Evolutionary conservation across 1,139 yeast species (phyloP).

Genomic region (Magnusiomyces tetraspermus): DNA sequence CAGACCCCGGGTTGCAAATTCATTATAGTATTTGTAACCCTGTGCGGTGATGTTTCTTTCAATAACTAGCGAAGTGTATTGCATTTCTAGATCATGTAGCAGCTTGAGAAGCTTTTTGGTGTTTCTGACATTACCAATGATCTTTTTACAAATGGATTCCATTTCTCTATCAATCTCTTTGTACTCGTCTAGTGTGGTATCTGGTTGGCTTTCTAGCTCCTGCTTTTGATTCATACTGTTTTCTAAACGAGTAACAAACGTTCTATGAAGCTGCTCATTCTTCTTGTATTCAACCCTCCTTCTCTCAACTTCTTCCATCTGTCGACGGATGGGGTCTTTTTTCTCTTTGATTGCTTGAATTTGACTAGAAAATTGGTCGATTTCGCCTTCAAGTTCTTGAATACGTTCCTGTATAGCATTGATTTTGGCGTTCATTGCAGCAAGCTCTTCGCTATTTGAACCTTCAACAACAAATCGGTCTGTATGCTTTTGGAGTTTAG

Average conservation of each 20-base stretch:
- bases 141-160: background rate
- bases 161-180: slow-evolving; percentile 3
- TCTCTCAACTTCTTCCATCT: background rate
- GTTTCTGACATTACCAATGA: background rate
- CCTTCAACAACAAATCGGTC: slow-evolving; percentile 1
- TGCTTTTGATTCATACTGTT: background rate
- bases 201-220: background rate
- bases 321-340: background rate
- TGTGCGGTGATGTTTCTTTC: slow-evolving; percentile 2
- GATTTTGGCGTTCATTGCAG: background rate
- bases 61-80: background rate
- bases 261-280: background rate
- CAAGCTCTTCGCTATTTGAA: slow-evolving; percentile 4
- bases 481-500: slow-evolving; percentile 1
- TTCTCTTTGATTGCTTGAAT: background rate
- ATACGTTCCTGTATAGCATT: background rate
- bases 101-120: background rate
- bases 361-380: background rate
- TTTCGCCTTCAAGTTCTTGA: background rate
- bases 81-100: background rate
- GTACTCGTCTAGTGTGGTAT: background rate
- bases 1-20: slow-evolving; percentile 13
- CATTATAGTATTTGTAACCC: slow-evolving; percentile 4
- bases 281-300: background rate
- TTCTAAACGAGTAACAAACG: background rate